Evolutionary conservation across 1,284 basidiomycete species (phyloP).

Genomic region (Coniferiporia weirii): DNA sequence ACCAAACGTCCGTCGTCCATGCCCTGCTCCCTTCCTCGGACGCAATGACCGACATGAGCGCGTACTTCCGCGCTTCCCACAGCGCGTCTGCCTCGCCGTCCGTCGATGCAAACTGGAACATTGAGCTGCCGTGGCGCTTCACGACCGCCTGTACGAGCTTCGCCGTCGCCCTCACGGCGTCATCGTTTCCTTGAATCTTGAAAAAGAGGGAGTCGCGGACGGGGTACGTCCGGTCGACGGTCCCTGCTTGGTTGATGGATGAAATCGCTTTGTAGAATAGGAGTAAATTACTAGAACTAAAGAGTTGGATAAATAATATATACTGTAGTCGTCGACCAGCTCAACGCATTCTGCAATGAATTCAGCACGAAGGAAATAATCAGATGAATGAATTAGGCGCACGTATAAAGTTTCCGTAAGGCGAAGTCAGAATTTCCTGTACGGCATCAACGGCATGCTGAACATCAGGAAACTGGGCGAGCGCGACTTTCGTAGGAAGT

Average conservation of each 20-base stretch:
- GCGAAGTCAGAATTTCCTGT: constrained; percentile 35
- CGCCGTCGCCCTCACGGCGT: constrained; percentile 37
- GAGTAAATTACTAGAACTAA: constrained; percentile 28
- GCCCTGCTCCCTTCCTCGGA: constrained; percentile 35
- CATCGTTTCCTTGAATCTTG: constrained; percentile 44
- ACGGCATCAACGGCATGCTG: constrained; percentile 35
- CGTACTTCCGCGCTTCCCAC: constrained; percentile 49
- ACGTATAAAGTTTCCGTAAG: constrained; percentile 26
- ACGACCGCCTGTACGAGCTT: constrained; percentile 34
- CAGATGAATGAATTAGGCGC: constrained; percentile 14
- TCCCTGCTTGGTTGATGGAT: constrained; percentile 15
- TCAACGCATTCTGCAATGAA: constrained; percentile 35
- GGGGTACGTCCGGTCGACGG: constrained; percentile 31
- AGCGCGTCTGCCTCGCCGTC: constrained; percentile 44
- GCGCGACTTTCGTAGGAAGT: constrained; percentile 33
- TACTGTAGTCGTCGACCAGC: constrained; percentile 35
- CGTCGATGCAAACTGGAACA: constrained; percentile 44
- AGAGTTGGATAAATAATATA: constrained; percentile 31
- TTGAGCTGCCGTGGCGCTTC: constrained; percentile 38
- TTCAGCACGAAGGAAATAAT: not conserved
- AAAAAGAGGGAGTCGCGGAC: constrained; percentile 46
- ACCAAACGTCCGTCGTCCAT: constrained; percentile 50
- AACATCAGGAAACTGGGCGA: constrained; percentile 24
- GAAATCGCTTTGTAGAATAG: constrained; percentile 14
- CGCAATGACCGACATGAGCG: constrained; percentile 41